Evolutionary conservation across 2,329 filamentous ascomycete species (phyloP).

Genomic region (Lizonia empirigonia): DNA sequence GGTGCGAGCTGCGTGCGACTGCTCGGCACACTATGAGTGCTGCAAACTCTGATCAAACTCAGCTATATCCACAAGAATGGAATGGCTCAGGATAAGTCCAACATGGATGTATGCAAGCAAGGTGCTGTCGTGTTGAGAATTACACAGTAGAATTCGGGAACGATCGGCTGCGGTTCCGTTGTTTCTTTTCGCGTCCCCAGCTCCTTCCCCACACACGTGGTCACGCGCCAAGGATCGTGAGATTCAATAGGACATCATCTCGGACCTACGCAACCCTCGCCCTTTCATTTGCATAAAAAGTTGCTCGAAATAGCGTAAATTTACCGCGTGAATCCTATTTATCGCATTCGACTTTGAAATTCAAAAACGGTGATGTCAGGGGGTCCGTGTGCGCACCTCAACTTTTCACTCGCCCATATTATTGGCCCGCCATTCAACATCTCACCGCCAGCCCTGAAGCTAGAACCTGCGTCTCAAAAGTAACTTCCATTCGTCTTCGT

Average conservation of each 20-base stretch:
- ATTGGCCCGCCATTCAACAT: constrained; percentile 30
- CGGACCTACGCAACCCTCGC: background rate
- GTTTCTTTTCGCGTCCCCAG: background rate
- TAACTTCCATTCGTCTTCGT: constrained; percentile 1
- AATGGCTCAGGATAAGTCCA: no score
- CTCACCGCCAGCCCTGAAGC: constrained; percentile 26
- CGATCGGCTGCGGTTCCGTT: constrained; percentile 2
- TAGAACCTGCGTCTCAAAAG: background rate
- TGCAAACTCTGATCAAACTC: no score
- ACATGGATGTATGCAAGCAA: no score
- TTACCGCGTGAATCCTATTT: background rate
- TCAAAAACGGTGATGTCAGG: constrained; percentile 36
- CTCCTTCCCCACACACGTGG: constrained; percentile 13
- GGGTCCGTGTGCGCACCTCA: constrained; percentile 25
- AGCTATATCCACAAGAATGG: no score
- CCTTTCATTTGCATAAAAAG: background rate
- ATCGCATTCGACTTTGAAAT: background rate
- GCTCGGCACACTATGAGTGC: no score
- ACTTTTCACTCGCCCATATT: constrained; percentile 30
- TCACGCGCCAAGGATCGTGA: constrained; percentile 15
- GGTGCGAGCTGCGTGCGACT: no score
- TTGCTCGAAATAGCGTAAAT: background rate
- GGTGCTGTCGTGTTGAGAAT: background rate
- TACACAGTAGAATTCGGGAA: background rate
- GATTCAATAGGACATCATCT: background rate